phyloP scores from a whole-genome alignment of 768 basidiomycete species.

The Suillus plorans region DNA sequence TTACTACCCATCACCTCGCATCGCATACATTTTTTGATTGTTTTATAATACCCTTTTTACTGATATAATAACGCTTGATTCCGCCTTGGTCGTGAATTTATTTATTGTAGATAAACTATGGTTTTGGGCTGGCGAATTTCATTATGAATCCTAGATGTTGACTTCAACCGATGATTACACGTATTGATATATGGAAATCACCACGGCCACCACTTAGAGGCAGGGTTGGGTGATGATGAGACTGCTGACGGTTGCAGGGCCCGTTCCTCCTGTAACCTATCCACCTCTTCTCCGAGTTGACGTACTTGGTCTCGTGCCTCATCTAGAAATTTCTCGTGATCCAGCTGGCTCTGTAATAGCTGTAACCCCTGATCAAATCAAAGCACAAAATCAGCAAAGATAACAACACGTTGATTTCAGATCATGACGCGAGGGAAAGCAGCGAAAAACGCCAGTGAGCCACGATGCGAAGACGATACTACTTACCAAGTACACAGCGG shows the following conservation, averaged over 20 bases:
- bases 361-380: constrained; percentile 55
- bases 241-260: constrained; percentile 1
- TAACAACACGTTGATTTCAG: constrained; percentile 6
- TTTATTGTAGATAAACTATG: neutral
- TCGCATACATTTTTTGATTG: neutral
- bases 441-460: constrained; percentile 1
- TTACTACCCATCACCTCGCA: neutral
- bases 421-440: constrained; percentile 7
- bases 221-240: constrained; percentile 3
- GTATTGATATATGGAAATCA: neutral
- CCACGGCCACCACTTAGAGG: constrained; percentile 25
- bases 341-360: constrained; percentile 57
- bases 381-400: constrained; percentile 12
- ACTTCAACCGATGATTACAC: neutral
- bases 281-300: constrained; percentile 60
- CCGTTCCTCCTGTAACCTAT: constrained; percentile 28
- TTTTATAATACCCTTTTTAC: neutral
- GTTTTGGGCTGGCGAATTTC: neutral
- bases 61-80: neutral
- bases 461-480: constrained; percentile 4
- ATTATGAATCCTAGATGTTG: neutral
- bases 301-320: constrained; percentile 55
- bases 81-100: neutral
- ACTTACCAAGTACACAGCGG: constrained; percentile 73
- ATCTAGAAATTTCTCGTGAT: constrained; percentile 70